Conservation (phyloP, 352 stramenopile genomes). For the Elongisporangium prolatum region DNA sequence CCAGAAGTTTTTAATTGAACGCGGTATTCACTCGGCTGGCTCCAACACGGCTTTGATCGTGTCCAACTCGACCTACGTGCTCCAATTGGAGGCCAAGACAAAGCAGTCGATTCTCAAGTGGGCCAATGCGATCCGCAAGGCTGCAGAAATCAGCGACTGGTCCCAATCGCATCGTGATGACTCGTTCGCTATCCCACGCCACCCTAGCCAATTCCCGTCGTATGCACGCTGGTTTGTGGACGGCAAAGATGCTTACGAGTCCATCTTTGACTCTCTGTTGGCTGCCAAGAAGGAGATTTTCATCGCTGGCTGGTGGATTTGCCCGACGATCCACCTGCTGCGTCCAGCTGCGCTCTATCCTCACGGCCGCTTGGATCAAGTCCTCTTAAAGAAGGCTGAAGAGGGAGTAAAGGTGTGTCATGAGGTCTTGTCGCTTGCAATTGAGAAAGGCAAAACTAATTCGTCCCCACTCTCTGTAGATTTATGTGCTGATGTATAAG, state of each 20-base stretch:
- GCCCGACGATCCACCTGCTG: constrained; percentile 75
- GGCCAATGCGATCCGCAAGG: constrained; percentile 80
- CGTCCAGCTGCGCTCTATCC: constrained; percentile 55
- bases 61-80: constrained; percentile 80
- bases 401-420: constrained; percentile 57
- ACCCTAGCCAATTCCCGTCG: constrained; percentile 50
- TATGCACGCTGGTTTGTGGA: constrained; percentile 83
- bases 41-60: constrained; percentile 76
- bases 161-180: constrained; percentile 74
- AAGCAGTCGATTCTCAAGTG: constrained; percentile 79
- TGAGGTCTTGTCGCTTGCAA: background rate
- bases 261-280: constrained; percentile 66
- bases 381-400: constrained; percentile 66
- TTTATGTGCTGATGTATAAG: constrained; percentile 93
- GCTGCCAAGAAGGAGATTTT: constrained; percentile 84
- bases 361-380: constrained; percentile 58
- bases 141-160: constrained; percentile 66
- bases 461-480: constrained; percentile 10
- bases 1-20: constrained; percentile 77
- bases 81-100: constrained; percentile 78
- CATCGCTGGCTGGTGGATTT: constrained; percentile 90
- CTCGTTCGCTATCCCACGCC: constrained; percentile 72
- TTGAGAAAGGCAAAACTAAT: background rate
- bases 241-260: constrained; percentile 63
- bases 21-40: constrained; percentile 68